Evolutionary conservation across 1,284 basidiomycete species (phyloP).

Genomic region (Apiotrichum sp.): DNA sequence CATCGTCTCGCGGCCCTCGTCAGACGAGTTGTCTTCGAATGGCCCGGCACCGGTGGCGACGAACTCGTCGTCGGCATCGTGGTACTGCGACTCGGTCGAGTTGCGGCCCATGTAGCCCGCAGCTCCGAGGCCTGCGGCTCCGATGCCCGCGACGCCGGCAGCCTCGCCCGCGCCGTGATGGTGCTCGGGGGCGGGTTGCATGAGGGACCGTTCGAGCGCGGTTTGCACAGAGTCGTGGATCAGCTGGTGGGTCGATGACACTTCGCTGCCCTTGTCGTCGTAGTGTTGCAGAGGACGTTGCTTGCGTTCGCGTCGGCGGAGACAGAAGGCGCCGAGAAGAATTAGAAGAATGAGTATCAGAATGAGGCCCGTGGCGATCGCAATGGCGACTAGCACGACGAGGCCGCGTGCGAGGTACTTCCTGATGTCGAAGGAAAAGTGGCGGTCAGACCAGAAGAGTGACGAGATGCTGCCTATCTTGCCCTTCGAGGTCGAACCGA

Average conservation of each 20-base stretch:
- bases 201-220: constrained; percentile 53
- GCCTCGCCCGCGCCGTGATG: background rate
- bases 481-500: constrained; percentile 63
- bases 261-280: constrained; percentile 55
- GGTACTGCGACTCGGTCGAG: constrained; percentile 5
- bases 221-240: constrained; percentile 80
- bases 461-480: constrained; percentile 66
- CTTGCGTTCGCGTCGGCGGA: constrained; percentile 52
- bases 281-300: constrained; percentile 49
- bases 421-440: constrained; percentile 65
- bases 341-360: constrained; percentile 86
- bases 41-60: constrained; percentile 31
- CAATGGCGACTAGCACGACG: constrained; percentile 94
- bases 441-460: constrained; percentile 71
- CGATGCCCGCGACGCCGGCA: constrained; percentile 12
- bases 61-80: constrained; percentile 5
- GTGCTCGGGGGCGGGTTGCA: background rate
- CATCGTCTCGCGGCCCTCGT: constrained; percentile 41
- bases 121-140: constrained; percentile 12
- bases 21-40: constrained; percentile 18
- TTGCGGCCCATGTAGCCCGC: too few relatives aligned
- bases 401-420: constrained; percentile 82
- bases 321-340: constrained; percentile 63
- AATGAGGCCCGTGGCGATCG: constrained; percentile 89
- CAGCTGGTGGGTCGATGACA: constrained; percentile 57